Conservation (phyloP, 2,329 filamentous ascomycete genomes). For the Bipolaris gigantea region DNA sequence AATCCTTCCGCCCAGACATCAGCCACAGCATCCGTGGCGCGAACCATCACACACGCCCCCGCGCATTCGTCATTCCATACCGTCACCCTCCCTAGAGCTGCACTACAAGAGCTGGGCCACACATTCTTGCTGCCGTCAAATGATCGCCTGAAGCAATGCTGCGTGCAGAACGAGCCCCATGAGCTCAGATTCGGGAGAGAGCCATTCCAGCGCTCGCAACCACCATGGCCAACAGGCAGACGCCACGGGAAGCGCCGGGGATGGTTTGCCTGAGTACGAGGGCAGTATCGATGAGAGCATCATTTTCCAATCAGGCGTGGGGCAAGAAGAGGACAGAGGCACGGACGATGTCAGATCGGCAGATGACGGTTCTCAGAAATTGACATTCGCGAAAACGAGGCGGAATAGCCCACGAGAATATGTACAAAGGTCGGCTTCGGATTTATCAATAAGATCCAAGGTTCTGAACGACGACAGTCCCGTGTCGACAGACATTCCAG, state of each 20-base stretch:
- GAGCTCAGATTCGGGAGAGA: slow-evolving; percentile 69
- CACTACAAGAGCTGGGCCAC: slow-evolving; percentile 1
- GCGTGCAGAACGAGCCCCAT: slow-evolving; percentile 59
- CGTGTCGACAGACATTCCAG: slow-evolving; percentile 72
- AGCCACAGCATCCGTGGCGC: slow-evolving; percentile 8
- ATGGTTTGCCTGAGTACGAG: background rate
- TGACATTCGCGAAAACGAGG: slow-evolving; percentile 39
- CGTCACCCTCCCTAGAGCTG: slow-evolving; percentile 4
- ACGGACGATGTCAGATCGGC: slow-evolving; percentile 30
- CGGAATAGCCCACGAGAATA: slow-evolving; percentile 17
- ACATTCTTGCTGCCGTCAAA: slow-evolving; percentile 2
- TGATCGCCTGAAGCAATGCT: slow-evolving; percentile 55
- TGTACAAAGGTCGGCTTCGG: slow-evolving; percentile 28
- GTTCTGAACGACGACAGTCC: slow-evolving; percentile 59
- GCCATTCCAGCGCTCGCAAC: slow-evolving; percentile 62
- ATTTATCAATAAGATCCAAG: slow-evolving; percentile 20
- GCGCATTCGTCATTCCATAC: slow-evolving; percentile 8
- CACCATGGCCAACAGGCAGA: slow-evolving; percentile 35
- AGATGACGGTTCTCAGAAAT: slow-evolving; percentile 28
- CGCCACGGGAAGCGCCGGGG: slow-evolving; percentile 42
- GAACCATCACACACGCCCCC: slow-evolving; percentile 14
- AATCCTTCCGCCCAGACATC: slow-evolving; percentile 6
- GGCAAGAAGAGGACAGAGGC: slow-evolving; percentile 25
- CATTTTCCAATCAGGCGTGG: slow-evolving; percentile 11
- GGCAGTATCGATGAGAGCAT: slow-evolving; percentile 4